Percentiles rank a stretch among this genome's conserved stretches.
These are phyloP conservation scores for Lipomyces mesembrius DNA, from an alignment of 805 yeast genomes.

Conservation along the genomic window DNA sequence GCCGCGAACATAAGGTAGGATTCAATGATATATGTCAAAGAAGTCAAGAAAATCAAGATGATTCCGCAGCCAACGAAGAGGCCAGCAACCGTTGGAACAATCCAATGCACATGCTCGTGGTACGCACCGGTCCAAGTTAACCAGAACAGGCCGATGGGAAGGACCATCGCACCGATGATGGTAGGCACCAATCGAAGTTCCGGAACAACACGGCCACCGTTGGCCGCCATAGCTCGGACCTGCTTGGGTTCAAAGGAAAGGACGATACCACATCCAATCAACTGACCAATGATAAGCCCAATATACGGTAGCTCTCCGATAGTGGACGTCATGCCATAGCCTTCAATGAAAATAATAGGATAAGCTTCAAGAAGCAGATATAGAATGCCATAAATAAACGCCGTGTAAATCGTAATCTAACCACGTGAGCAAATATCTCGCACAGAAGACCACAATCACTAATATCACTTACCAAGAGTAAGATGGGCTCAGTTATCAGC, in stretches of 20 bases:
- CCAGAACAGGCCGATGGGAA: conserved; percentile 84
- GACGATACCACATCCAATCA: conserved; percentile 60
- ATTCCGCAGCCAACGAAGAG: conserved; percentile 65
- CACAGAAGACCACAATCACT: neutral
- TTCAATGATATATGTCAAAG: conserved; percentile 68
- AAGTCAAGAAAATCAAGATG: conserved; percentile 64
- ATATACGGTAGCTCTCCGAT: conserved; percentile 79
- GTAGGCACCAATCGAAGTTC: conserved; percentile 80
- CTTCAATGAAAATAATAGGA: conserved; percentile 68
- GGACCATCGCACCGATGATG: conserved; percentile 69
- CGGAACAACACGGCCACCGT: conserved; percentile 67
- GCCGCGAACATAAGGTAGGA: conserved; percentile 71
- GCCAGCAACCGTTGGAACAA: conserved; percentile 67
- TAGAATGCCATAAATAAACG: conserved; percentile 79
- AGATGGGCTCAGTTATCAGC: conserved; percentile 72
- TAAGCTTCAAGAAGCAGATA: conserved; percentile 75
- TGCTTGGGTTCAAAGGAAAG: conserved; percentile 62
- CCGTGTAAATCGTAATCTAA: conserved; percentile 66
- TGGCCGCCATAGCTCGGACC: conserved; percentile 52
- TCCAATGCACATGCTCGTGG: conserved; percentile 71
- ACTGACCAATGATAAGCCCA: conserved; percentile 71
- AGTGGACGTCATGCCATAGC: conserved; percentile 64
- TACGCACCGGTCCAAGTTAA: conserved; percentile 86
- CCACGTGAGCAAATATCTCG: neutral
- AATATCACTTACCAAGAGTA: conserved; percentile 50